phyloP scores from a whole-genome alignment of 1,284 basidiomycete species.

The Ceratobasidium papillatum region DNA sequence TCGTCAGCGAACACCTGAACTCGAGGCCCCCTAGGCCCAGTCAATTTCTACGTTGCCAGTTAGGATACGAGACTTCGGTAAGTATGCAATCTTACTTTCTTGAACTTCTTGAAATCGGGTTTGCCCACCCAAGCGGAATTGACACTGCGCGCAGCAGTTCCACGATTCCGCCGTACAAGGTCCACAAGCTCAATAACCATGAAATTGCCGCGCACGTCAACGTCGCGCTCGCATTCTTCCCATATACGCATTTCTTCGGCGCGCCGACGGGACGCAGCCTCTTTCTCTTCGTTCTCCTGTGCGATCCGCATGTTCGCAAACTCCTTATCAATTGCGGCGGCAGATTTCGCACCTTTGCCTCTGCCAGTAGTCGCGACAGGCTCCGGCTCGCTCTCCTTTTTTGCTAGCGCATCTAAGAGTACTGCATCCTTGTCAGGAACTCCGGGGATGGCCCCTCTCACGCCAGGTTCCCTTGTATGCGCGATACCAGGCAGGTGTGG shows the following conservation, averaged over 20 bases:
- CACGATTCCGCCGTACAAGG: constrained; percentile 49
- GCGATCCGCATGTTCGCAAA: constrained; percentile 36
- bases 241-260: constrained; percentile 68
- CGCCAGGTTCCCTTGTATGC: constrained; percentile 16
- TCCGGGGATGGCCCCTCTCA: constrained; percentile 19
- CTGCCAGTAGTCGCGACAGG: neutral
- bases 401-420: constrained; percentile 19
- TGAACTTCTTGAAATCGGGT: constrained; percentile 89
- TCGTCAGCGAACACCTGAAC: constrained; percentile 60
- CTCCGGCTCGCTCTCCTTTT: neutral
- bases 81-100: constrained; percentile 62
- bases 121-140: constrained; percentile 63
- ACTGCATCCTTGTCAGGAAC: constrained; percentile 26
- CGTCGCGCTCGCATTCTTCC: constrained; percentile 77
- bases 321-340: constrained; percentile 21
- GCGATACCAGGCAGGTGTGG: neutral
- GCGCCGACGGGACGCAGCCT: constrained; percentile 17
- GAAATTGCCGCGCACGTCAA: constrained; percentile 77
- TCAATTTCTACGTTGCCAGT: constrained; percentile 50
- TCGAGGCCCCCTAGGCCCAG: constrained; percentile 51
- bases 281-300: constrained; percentile 19
- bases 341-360: neutral
- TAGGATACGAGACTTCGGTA: neutral
- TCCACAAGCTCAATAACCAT: constrained; percentile 83
- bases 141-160: constrained; percentile 34